phyloP scores from a whole-genome alignment of 371 early-diverging fungal genomes.

The Coemansia sp. region DNA sequence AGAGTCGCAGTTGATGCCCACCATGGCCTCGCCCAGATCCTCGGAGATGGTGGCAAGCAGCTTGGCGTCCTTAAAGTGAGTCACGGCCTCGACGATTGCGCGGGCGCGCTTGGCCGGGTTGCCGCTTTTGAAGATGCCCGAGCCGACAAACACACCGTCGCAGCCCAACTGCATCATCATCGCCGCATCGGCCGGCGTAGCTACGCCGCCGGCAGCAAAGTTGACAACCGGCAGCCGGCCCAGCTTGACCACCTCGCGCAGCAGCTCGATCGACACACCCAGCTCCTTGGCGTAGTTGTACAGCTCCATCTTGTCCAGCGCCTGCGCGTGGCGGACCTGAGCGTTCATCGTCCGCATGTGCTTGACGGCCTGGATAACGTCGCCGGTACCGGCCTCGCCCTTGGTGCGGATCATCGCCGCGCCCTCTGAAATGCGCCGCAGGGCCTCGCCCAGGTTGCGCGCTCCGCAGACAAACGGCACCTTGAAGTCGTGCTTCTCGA shows the following conservation, averaged over 20 bases:
- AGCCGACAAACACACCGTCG: slow-evolving; percentile 94
- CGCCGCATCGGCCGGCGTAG: slow-evolving; percentile 97
- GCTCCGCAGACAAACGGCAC: slow-evolving; percentile 95
- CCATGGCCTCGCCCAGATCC: slow-evolving; percentile 95
- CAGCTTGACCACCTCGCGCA: slow-evolving; percentile 83
- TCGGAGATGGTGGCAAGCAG: slow-evolving; percentile 88
- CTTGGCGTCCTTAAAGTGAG: slow-evolving; percentile 88
- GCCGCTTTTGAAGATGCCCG: slow-evolving; percentile 90
- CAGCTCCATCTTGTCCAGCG: slow-evolving; percentile 55
- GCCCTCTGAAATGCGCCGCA: slow-evolving; percentile 94
- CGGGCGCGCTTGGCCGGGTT: slow-evolving; percentile 94
- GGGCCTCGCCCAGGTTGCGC: slow-evolving; percentile 95
- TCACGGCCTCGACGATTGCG: slow-evolving; percentile 96
- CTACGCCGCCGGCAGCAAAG: slow-evolving; percentile 98
- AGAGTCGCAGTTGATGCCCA: slow-evolving; percentile 69
- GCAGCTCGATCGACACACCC: slow-evolving; percentile 84
- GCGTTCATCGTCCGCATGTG: slow-evolving; percentile 84
- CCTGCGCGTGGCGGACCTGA: slow-evolving; percentile 71
- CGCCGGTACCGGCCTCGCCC: slow-evolving; percentile 97
- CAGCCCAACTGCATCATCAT: slow-evolving; percentile 97
- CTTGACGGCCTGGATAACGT: slow-evolving; percentile 95
- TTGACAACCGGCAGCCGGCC: slow-evolving; percentile 96
- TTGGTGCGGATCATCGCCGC: slow-evolving; percentile 97
- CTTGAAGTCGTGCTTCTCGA: slow-evolving; percentile 89
- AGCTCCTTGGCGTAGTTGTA: slow-evolving; percentile 92